These are phyloP conservation scores for Artemisia annua DNA, from an alignment of 129 eudicot species.

Conservation along the genomic window DNA sequence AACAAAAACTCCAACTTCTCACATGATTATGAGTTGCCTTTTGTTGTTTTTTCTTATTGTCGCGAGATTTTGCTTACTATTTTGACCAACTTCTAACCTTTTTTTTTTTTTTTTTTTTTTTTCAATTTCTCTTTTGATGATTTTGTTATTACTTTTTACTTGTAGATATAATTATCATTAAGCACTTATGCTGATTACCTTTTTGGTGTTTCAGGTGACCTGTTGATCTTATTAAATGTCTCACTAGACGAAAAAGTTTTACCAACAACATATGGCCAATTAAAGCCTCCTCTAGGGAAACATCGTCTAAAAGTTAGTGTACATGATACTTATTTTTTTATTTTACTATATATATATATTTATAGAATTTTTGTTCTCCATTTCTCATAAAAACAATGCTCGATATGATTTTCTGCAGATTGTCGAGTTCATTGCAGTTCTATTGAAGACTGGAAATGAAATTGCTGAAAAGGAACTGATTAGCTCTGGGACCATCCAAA, in stretches of 20 bases:
- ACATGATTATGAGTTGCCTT: too few relatives aligned
- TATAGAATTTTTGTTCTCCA: background rate
- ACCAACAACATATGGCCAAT: slow-evolving; percentile 85
- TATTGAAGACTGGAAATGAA: slow-evolving; percentile 73
- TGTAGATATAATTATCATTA: too few relatives aligned
- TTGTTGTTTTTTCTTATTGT: too few relatives aligned
- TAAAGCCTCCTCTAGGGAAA: slow-evolving; percentile 93
- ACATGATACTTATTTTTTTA: background rate
- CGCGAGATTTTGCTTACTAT: too few relatives aligned
- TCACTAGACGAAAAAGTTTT: slow-evolving; percentile 75
- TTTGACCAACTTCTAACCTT: too few relatives aligned
- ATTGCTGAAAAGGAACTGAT: slow-evolving; percentile 81
- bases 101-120: too few relatives aligned
- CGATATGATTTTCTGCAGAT: slow-evolving; percentile 38
- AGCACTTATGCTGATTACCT: too few relatives aligned
- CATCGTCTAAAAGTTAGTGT: slow-evolving; percentile 81
- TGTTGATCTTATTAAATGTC: slow-evolving; percentile 66
- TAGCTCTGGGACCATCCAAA: slow-evolving; percentile 75
- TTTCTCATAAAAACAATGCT: background rate
- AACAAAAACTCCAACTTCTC: too few relatives aligned
- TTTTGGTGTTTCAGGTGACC: slow-evolving; percentile 50
- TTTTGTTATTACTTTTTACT: too few relatives aligned
- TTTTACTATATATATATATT: too few relatives aligned
- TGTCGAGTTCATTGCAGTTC: slow-evolving; percentile 86
- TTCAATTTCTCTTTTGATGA: too few relatives aligned